Conservation (phyloP, 208 protist species). For the Porcisia deanei region DNA sequence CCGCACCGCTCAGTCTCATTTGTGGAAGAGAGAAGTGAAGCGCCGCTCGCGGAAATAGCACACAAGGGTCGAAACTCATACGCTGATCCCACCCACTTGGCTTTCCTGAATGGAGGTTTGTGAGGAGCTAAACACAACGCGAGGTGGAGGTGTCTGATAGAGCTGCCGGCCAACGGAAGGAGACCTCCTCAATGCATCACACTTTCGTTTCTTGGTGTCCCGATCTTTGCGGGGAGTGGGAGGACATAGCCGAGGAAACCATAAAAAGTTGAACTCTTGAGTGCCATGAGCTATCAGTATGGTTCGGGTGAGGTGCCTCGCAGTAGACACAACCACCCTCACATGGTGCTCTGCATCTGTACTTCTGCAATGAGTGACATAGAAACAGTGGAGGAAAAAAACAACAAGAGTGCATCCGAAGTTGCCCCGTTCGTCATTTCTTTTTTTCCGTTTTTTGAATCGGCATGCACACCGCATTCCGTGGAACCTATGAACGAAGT, state of each 20-base stretch:
- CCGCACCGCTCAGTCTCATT: conserved; percentile 23
- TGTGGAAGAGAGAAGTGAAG: conserved; percentile 2
- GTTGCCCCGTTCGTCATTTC: not conserved
- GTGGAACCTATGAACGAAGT: too few relatives aligned
- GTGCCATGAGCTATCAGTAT: not conserved
- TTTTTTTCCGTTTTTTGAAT: conserved; percentile 13
- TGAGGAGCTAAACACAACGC: not conserved
- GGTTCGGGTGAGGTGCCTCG: not conserved
- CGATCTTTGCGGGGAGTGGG: not conserved
- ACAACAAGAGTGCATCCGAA: too few relatives aligned
- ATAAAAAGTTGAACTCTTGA: not conserved
- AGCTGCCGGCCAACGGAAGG: not conserved
- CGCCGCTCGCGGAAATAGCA: not conserved
- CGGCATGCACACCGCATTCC: too few relatives aligned
- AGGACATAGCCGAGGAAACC: not conserved
- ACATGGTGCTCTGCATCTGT: not conserved
- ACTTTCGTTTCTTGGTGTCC: not conserved
- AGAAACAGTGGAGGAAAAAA: not conserved
- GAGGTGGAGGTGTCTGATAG: not conserved
- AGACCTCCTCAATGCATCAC: not conserved
- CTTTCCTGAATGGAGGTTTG: conserved; percentile 2
- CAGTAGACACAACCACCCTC: too few relatives aligned
- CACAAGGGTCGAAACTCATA: not conserved
- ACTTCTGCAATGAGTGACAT: not conserved
- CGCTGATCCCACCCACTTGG: conserved; percentile 6